Percentiles rank a stretch among this genome's conserved stretches.
Evolutionary conservation across 441 rosid genomes (phyloP).

Genomic region (Corymbia calophylla): DNA sequence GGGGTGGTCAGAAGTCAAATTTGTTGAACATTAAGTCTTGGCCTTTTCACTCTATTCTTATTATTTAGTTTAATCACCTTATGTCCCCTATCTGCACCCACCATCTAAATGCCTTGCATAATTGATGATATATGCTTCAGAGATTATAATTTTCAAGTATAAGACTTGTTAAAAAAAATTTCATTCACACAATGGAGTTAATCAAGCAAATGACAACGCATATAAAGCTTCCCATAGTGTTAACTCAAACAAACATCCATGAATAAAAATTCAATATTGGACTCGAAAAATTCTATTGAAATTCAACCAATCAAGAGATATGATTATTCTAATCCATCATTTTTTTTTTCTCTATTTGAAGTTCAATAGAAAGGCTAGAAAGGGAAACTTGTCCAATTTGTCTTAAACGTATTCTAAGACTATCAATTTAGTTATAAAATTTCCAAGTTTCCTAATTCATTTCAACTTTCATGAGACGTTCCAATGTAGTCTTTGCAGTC

Average conservation of each 20-base stretch:
- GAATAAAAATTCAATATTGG: not conserved
- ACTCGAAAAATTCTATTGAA: not conserved
- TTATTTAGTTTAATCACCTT: not conserved
- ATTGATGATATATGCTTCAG: not conserved
- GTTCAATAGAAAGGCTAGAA: not conserved
- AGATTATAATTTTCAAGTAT: not conserved
- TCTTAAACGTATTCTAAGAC: not conserved
- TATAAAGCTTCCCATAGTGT: no score
- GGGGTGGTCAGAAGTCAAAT: not conserved
- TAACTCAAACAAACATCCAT: not conserved
- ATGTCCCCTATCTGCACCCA: not conserved
- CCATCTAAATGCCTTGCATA: not conserved
- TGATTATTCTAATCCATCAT: not conserved
- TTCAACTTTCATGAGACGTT: accelerated
- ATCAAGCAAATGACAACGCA: not conserved
- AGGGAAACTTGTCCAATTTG: not conserved
- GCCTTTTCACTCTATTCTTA: not conserved
- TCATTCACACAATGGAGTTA: not conserved
- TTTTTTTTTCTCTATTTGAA: not conserved
- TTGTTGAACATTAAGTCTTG: not conserved
- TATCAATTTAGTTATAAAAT: no score
- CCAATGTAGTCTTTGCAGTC: not conserved
- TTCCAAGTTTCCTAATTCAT: not conserved
- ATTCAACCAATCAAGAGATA: not conserved
- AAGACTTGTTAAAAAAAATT: not conserved